A percentile compares a stretch with the other conserved stretches of the same genome.
These are phyloP conservation scores for Pleurozium schreberi DNA, from an alignment of 225 moss, liverwort and hornwort species.

Conservation along the genomic window DNA sequence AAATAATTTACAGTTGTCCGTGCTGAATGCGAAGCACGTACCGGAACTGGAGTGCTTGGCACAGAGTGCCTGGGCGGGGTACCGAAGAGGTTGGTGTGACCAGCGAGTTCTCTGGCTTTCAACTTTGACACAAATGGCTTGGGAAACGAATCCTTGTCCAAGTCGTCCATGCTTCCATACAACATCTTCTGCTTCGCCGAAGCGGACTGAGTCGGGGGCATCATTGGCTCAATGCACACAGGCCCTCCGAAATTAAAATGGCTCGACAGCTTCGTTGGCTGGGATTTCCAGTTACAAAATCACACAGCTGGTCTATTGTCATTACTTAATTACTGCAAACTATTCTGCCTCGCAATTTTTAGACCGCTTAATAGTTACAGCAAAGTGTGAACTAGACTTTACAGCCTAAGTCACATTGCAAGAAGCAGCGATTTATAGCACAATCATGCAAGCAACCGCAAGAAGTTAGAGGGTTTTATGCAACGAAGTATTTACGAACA, in stretches of 20 bases:
- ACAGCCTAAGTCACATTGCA: neutral
- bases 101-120: slow-evolving; percentile 27
- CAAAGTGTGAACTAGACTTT: neutral
- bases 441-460: neutral
- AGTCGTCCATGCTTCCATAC: slow-evolving; percentile 14
- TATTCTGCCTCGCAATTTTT: neutral
- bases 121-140: neutral
- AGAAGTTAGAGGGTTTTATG: neutral
- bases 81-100: slow-evolving; percentile 11
- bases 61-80: neutral
- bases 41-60: slow-evolving; percentile 1
- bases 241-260: slow-evolving; percentile 20
- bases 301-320: neutral
- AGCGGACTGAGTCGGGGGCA: neutral
- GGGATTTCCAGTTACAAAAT: neutral
- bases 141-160: neutral
- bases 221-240: slow-evolving; percentile 4
- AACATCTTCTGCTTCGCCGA: slow-evolving; percentile 32
- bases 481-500: slow-evolving; percentile 3
- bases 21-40: neutral
- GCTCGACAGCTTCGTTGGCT: slow-evolving; percentile 14
- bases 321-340: neutral
- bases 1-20: too few relatives aligned
- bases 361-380: neutral
- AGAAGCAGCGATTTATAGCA: neutral